Conservation (phyloP, 208 protist species). For the Acanthamoeba polyphaga region DNA sequence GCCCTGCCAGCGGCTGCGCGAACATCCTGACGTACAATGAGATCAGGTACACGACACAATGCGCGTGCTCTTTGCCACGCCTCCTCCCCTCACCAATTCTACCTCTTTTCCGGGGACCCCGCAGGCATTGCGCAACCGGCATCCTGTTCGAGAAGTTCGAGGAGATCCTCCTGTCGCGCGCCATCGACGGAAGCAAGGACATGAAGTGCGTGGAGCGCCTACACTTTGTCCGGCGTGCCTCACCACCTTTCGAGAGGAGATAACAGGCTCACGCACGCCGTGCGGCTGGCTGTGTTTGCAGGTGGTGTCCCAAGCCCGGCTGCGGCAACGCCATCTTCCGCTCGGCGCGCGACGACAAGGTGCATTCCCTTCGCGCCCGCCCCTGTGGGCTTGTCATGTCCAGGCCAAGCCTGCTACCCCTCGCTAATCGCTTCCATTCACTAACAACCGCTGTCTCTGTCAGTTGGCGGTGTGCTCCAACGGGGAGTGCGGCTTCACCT, state of each 20-base stretch:
- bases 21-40: neutral
- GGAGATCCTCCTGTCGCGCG: neutral
- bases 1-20: neutral
- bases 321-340: conserved; percentile 10
- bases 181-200: neutral
- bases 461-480: neutral
- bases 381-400: too few relatives aligned
- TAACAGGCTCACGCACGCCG: too few relatives aligned
- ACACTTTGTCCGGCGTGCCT: neutral
- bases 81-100: too few relatives aligned
- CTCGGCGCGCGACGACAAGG: neutral
- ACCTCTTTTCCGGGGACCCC: too few relatives aligned
- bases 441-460: neutral
- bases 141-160: conserved; percentile 4
- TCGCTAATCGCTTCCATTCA: too few relatives aligned
- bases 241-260: neutral
- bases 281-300: neutral
- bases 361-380: neutral
- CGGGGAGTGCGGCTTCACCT: neutral
- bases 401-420: too few relatives aligned
- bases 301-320: conserved; percentile 8
- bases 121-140: neutral
- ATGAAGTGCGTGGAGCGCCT: neutral
- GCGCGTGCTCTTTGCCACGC: too few relatives aligned
- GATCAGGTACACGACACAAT: neutral